Evolutionary conservation across 2,329 filamentous ascomycete genomes (phyloP), one percentile per base, ranked within the genome.

Genomic region (Arachnomyces sp.): DNA sequence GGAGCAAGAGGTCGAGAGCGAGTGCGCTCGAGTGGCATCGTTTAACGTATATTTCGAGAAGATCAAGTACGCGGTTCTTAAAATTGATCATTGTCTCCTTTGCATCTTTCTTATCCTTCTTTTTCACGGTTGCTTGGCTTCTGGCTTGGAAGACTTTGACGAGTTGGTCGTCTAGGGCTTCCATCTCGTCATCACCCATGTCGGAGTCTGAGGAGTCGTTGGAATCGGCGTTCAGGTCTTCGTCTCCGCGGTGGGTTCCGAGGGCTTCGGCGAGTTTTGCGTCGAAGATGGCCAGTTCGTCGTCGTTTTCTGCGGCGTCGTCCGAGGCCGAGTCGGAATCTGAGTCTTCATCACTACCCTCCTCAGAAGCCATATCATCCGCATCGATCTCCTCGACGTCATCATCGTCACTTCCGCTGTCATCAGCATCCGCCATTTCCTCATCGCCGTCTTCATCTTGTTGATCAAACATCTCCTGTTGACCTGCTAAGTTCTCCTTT

Each of bases 161-260:
- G 3, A 98, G 77, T 56, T 90, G 82, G 8, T 76, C 76, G 54
- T 96, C 90, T 12, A 96, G 70, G 3, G 81, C 81, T 65, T 94
- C 81, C 92, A 96, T 96, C 58, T 94, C 83, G 13, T 90, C 88
- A 64, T 96, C 90, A 45, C 87, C 83, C 88, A 98, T 94, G 62
- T 94, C 86, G 2, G 76, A 79, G 44, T 76, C 76, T 9, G 71
- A 71, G 7, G 74, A 74, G 20, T 78, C 78, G 1, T 74, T 73
- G 2, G 73, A 73, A 1, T 72, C 68, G 12, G 63, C 65, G 45
- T 79, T 75, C 39, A 59, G 47, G 41, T 79, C 74, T 56, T 82
- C 76, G 15, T 72, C 66, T 15, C 66, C 63, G 14, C 64, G 64
- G 35, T 82, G 81, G 39, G 81, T 89, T 31, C 84, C 81, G 2